Percentiles rank a stretch among this genome's conserved stretches.
These are phyloP conservation scores for Penicillium sp. DNA, from an alignment of 2,329 filamentous ascomycete species.

Conservation along the genomic window DNA sequence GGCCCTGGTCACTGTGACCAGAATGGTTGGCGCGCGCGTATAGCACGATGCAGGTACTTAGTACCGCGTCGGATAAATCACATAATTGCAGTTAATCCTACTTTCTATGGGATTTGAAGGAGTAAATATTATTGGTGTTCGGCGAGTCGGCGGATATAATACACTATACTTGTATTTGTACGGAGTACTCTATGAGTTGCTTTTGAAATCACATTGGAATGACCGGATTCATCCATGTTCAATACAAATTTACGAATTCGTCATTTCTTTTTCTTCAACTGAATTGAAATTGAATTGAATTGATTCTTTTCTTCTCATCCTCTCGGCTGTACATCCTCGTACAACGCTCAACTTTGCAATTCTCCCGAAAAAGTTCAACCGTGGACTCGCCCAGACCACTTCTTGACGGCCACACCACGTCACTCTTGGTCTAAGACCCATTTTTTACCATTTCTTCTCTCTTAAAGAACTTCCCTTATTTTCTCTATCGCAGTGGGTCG, in stretches of 20 bases:
- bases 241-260: not conserved
- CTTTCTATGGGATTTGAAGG: no score
- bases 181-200: no score
- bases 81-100: no score
- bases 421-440: not conserved
- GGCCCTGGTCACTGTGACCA: not conserved
- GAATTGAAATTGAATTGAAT: no score
- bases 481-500: not conserved
- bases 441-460: not conserved
- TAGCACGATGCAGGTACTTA: not conserved
- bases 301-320: not conserved
- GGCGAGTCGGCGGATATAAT: no score
- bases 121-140: no score
- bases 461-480: not conserved
- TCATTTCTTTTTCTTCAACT: no score
- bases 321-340: not conserved
- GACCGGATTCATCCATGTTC: not conserved
- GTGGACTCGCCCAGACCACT: not conserved
- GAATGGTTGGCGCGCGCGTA: not conserved
- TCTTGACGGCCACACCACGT: conserved; percentile 3
- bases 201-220: no score
- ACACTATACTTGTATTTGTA: no score
- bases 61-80: not conserved
- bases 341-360: not conserved
- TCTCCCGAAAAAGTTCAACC: not conserved